Evolutionary conservation across 139 green algal species (phyloP).

Genomic region (Chloropicon primus): DNA sequence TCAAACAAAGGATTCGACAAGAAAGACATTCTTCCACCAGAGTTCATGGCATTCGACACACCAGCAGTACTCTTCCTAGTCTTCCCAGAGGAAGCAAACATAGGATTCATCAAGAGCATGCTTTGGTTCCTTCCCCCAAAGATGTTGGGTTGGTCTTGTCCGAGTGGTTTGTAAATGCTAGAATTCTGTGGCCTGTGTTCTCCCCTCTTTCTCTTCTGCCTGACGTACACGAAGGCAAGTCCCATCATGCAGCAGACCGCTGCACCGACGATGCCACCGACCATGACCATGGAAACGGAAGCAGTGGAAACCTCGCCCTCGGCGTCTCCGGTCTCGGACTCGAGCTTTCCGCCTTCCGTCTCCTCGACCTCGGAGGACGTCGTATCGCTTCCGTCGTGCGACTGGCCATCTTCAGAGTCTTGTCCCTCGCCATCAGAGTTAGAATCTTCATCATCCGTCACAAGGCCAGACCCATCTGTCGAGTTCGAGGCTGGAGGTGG

Average conservation of each 20-base stretch:
- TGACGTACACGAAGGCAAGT: not conserved
- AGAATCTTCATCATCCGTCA: no score
- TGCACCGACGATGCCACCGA: not conserved
- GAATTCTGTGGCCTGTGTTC: not conserved
- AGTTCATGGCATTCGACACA: not conserved
- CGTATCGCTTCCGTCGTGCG: not conserved
- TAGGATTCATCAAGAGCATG: not conserved
- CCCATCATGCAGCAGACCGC: not conserved
- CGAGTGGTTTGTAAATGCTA: not conserved
- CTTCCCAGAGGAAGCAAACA: not conserved
- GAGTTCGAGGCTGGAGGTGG: not conserved
- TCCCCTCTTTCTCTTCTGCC: not conserved
- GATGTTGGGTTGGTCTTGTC: not conserved
- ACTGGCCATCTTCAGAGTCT: not conserved
- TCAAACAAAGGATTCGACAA: not conserved
- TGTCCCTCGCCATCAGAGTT: no score
- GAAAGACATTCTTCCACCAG: not conserved
- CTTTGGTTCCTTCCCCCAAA: not conserved
- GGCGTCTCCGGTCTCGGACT: not conserved
- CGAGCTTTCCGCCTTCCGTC: not conserved
- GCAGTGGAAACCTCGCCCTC: not conserved
- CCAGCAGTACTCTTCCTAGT: not conserved
- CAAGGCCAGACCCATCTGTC: no score
- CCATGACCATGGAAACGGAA: not conserved
- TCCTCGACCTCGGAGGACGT: not conserved